Conservation (phyloP, 495 filamentous ascomycete species). For the Platismatia glauca region DNA sequence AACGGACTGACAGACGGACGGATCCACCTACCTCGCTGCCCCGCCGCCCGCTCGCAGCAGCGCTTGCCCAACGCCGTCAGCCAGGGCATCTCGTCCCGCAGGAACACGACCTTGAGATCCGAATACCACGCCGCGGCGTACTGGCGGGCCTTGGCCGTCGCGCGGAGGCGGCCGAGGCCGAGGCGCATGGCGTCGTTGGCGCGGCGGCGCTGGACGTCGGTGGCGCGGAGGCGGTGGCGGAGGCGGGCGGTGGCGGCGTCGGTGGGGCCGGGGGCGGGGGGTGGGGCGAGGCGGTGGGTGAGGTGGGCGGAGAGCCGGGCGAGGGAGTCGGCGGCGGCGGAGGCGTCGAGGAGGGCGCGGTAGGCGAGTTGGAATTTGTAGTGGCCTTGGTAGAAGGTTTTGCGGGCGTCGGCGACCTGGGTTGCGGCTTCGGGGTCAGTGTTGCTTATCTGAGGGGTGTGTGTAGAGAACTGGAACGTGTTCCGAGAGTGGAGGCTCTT, state of each 20-base stretch:
- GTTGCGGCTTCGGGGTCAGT: no score
- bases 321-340: not conserved
- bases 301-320: not conserved
- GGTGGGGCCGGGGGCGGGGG: not conserved
- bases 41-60: not conserved
- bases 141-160: not conserved
- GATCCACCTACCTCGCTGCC: not conserved
- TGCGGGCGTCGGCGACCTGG: constrained; percentile 1
- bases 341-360: not conserved
- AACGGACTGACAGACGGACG: no score
- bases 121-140: not conserved
- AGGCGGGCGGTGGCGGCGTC: no score
- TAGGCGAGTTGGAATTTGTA: constrained; percentile 6
- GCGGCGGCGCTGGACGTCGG: not conserved
- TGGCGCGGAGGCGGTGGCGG: not conserved
- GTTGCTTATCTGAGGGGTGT: no score
- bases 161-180: not conserved
- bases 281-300: not conserved
- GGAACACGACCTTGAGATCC: not conserved
- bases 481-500: no score
- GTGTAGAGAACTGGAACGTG: no score
- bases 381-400: constrained; percentile 3
- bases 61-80: not conserved
- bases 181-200: not conserved
- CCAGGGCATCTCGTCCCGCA: not conserved